Evolutionary conservation across 2,329 filamentous ascomycete species (phyloP).

Genomic region (Fusarium devonianum): DNA sequence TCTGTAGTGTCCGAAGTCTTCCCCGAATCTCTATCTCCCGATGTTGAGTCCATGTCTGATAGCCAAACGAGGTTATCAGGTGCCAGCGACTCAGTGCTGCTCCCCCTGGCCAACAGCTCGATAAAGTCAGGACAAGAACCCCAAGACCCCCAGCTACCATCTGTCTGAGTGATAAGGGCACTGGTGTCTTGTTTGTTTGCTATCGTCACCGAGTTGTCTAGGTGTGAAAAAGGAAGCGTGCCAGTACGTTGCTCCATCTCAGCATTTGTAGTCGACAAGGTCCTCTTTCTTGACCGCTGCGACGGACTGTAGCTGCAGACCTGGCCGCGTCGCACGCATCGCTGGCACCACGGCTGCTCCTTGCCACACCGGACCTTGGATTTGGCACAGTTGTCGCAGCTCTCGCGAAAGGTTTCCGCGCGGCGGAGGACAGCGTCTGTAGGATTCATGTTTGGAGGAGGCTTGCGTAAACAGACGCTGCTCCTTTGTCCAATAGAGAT

Average conservation of each 20-base stretch:
- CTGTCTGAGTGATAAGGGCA: background rate
- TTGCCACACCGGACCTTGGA: slow-evolving; percentile 11
- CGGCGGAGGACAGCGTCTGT: background rate
- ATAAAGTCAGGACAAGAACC: slow-evolving; percentile 4
- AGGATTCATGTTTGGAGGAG: background rate
- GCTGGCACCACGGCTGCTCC: slow-evolving; percentile 9
- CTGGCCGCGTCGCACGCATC: slow-evolving; percentile 1
- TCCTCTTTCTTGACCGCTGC: slow-evolving; percentile 8
- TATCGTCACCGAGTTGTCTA: background rate
- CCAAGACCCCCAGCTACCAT: slow-evolving; percentile 5
- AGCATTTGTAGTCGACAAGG: background rate
- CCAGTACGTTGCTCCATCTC: background rate
- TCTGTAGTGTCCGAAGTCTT: background rate
- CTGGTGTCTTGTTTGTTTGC: background rate
- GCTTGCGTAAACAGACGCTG: too few species aligned
- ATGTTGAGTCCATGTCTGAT: background rate
- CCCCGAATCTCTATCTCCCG: background rate
- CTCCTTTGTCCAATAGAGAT: too few species aligned
- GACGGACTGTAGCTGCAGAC: slow-evolving; percentile 10
- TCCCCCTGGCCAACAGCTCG: slow-evolving; percentile 2
- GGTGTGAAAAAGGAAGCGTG: background rate
- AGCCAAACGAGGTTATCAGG: slow-evolving; percentile 5
- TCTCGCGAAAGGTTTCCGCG: slow-evolving; percentile 7
- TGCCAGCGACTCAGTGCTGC: background rate
- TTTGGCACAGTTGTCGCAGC: slow-evolving; percentile 11